These are phyloP conservation scores for Pyricularia pennisetigena DNA, from an alignment of 2,329 filamentous ascomycete species.

Conservation along the genomic window DNA sequence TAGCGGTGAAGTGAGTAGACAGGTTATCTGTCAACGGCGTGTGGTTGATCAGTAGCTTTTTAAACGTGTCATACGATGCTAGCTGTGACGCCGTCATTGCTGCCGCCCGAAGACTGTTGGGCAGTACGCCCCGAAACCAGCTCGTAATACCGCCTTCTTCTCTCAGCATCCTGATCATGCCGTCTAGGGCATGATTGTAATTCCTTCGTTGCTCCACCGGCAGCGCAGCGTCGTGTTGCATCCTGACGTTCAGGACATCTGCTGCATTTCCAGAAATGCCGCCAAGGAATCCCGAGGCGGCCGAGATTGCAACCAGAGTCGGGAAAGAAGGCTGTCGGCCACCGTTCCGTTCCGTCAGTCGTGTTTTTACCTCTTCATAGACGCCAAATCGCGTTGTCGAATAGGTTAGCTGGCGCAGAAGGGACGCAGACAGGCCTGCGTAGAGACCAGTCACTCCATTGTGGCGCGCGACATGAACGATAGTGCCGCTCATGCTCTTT, in stretches of 20 bases:
- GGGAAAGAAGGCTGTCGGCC: slow-evolving; percentile 53
- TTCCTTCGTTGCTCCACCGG: slow-evolving; percentile 66
- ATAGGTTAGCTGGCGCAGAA: slow-evolving; percentile 91
- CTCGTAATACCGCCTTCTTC: slow-evolving; percentile 62
- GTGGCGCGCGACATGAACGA: slow-evolving; percentile 67
- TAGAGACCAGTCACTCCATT: slow-evolving; percentile 79
- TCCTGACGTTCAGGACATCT: slow-evolving; percentile 94
- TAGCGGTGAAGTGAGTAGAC: slow-evolving; percentile 70
- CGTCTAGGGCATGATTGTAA: slow-evolving; percentile 83
- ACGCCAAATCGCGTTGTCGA: slow-evolving; percentile 93
- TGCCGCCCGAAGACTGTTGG: slow-evolving; percentile 72
- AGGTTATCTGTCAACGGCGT: slow-evolving; percentile 59
- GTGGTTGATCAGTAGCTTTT: slow-evolving; percentile 54
- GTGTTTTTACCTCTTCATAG: slow-evolving; percentile 85
- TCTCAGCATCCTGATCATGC: slow-evolving; percentile 75
- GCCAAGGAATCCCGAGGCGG: slow-evolving; percentile 74
- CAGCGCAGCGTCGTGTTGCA: slow-evolving; percentile 87
- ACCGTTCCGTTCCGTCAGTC: slow-evolving; percentile 36
- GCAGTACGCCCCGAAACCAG: slow-evolving; percentile 78
- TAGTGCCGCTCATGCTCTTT: slow-evolving; percentile 76
- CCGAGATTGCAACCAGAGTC: slow-evolving; percentile 74
- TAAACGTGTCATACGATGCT: slow-evolving; percentile 77
- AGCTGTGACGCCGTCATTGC: slow-evolving; percentile 82
- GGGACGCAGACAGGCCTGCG: slow-evolving; percentile 81
- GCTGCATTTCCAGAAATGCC: slow-evolving; percentile 89